Evolutionary conservation across 2,329 filamentous ascomycete genomes (phyloP), one percentile per base, ranked within the genome.

Genomic region (Colletotrichum truncatum): DNA sequence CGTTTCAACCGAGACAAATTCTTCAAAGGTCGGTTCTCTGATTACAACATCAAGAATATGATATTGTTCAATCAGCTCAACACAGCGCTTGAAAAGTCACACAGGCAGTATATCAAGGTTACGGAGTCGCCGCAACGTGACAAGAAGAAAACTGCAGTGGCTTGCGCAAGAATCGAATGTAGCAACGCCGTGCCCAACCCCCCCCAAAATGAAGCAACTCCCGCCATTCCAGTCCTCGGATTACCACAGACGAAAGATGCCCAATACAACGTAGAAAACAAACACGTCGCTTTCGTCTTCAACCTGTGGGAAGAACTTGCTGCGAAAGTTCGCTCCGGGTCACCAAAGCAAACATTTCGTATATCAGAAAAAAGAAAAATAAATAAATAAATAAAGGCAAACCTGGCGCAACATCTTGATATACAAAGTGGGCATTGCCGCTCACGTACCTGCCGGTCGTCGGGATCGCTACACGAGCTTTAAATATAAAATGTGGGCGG

Each of bases 401-500:
- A n/a, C n/a, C 38, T 39, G 18, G 28, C 16, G 9, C 52, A 14
- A 34, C 28, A 21, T 53, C 26, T 46, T 59, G 34, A 52, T 64
- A 11, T 60, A 64, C 61, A 64, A 14, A 30, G 28, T 25, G 8
- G 45, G 51, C 26, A 18, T 38, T 36, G 30, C 39, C 23, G 54
- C 45, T 46, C 23, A n/a, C n/a, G 6, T 52, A 18, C 26, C 21
- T 30, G 21, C 23, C 23, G 5, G n/a, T 43, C 30, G 21, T 21
- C 8, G 45, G 9, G 38, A 18, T 39, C 18, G 39, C 55, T 64
- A 12, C 30, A 3, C 21, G 26, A 32, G 28, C 61, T 46, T n/a
- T 53, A 18, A 53, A 64, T 38, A 55, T 64, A 53, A 60, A 32
- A 26, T 45, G 32, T 43, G 56, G 10, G 21, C 38, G 56, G 39